A percentile compares a stretch with the other conserved stretches of the same genome.
Evolutionary conservation across 2,329 filamentous ascomycete species (phyloP).

Genomic region (Tothia fuscella): DNA sequence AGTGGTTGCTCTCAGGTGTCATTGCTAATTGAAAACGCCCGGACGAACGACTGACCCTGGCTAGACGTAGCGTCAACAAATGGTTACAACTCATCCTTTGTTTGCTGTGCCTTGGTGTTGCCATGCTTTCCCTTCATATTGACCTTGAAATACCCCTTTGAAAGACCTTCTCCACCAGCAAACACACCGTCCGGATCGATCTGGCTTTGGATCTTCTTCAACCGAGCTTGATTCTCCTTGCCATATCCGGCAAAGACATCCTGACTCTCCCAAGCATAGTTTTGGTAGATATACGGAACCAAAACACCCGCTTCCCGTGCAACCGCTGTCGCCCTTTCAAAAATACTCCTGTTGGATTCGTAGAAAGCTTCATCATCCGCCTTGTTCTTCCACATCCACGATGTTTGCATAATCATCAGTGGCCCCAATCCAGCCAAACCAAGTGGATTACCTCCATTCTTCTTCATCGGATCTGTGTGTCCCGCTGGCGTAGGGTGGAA

Average conservation of each 20-base stretch:
- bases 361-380: constrained; percentile 2
- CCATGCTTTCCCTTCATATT: neutral
- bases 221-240: constrained; percentile 20
- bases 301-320: constrained; percentile 16
- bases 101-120: too few relatives aligned
- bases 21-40: too few relatives aligned
- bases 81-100: too few relatives aligned
- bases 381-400: constrained; percentile 1
- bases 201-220: constrained; percentile 24
- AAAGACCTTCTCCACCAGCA: neutral
- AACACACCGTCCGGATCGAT: constrained; percentile 33
- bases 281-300: constrained; percentile 33
- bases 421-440: neutral
- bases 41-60: too few relatives aligned
- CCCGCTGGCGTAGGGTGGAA: neutral
- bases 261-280: constrained; percentile 34
- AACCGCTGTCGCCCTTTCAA: neutral
- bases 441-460: constrained; percentile 2
- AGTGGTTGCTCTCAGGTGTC: too few relatives aligned
- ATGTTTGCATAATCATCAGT: neutral
- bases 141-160: neutral
- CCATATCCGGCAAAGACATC: constrained; percentile 32
- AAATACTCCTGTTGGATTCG: neutral
- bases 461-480: neutral
- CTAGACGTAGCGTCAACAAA: too few relatives aligned